A percentile compares a stretch with the other conserved stretches of the same genome.
These are phyloP conservation scores for Asterochloris erici DNA, from an alignment of 139 green algal species.

Conservation along the genomic window DNA sequence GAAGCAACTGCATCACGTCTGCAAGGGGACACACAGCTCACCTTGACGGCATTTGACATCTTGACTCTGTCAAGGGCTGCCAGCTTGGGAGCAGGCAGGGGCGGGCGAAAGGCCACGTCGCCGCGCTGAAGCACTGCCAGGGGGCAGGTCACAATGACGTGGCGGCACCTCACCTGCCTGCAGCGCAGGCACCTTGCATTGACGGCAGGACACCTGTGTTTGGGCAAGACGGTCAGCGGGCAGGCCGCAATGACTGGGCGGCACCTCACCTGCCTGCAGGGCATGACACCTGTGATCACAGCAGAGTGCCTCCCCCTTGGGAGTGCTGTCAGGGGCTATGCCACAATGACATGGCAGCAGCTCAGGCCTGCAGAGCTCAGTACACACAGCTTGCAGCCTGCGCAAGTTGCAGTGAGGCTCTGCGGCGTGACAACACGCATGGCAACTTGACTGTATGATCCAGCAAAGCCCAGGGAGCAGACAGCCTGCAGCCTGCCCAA, in stretches of 20 bases:
- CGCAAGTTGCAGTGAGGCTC: too few relatives aligned
- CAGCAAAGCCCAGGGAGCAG: too few relatives aligned
- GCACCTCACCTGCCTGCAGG: slow-evolving; percentile 7
- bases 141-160: slow-evolving; percentile 54
- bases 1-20: too few relatives aligned
- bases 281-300: background rate
- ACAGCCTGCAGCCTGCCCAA: too few relatives aligned
- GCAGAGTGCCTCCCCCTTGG: background rate
- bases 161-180: slow-evolving; percentile 11
- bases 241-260: slow-evolving; percentile 49
- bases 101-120: slow-evolving; percentile 60
- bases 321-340: background rate
- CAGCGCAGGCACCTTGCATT: background rate
- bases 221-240: slow-evolving; percentile 19
- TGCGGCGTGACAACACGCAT: too few relatives aligned
- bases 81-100: slow-evolving; percentile 59
- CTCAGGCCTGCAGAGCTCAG: too few relatives aligned
- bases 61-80: slow-evolving; percentile 23
- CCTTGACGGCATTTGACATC: slow-evolving; percentile 30
- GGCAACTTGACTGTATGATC: too few relatives aligned
- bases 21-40: background rate
- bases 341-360: too few relatives aligned
- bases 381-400: too few relatives aligned
- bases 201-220: background rate
- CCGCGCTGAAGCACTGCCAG: slow-evolving; percentile 39